Percentiles rank a stretch among this genome's conserved stretches.
These are phyloP conservation scores for Oryza australiensis DNA, from an alignment of 176 grass and related monocot genomes.

Conservation along the genomic window DNA sequence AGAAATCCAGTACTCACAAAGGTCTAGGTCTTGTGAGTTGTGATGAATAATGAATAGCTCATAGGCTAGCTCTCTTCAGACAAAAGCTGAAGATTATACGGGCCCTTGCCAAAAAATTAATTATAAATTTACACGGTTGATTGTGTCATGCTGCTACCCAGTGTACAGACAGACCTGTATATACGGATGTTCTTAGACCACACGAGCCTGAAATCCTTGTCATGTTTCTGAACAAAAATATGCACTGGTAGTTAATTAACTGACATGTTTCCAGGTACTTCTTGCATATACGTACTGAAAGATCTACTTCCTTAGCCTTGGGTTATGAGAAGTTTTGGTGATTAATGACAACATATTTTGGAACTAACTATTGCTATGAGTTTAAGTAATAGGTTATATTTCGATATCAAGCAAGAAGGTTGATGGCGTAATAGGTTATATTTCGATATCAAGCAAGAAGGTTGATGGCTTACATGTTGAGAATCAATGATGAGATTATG, in stretches of 20 bases:
- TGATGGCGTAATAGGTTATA: no score
- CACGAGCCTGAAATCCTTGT: not conserved
- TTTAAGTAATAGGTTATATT: no score
- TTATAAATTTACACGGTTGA: not conserved
- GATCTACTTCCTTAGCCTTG: no score
- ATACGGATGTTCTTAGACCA: constrained; percentile 5
- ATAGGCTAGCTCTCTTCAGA: not conserved
- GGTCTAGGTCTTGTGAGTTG: not conserved
- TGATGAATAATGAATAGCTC: not conserved
- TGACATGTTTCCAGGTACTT: constrained; percentile 21
- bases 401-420: no score
- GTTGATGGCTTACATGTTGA: no score
- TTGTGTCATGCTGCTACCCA: constrained; percentile 32
- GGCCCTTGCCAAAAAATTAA: not conserved
- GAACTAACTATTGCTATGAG: no score
- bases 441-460: no score
- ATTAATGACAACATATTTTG: no score
- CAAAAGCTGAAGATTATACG: constrained; percentile 23
- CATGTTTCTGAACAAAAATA: not conserved
- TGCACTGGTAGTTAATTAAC: not conserved
- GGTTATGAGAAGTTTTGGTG: no score
- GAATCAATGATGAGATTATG: no score
- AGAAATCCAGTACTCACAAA: constrained; percentile 19
- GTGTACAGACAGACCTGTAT: constrained; percentile 25
- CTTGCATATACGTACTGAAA: not conserved